These are phyloP conservation scores for Aspergillus ellipticus DNA, from an alignment of 495 filamentous ascomycete genomes.

Conservation along the genomic window DNA sequence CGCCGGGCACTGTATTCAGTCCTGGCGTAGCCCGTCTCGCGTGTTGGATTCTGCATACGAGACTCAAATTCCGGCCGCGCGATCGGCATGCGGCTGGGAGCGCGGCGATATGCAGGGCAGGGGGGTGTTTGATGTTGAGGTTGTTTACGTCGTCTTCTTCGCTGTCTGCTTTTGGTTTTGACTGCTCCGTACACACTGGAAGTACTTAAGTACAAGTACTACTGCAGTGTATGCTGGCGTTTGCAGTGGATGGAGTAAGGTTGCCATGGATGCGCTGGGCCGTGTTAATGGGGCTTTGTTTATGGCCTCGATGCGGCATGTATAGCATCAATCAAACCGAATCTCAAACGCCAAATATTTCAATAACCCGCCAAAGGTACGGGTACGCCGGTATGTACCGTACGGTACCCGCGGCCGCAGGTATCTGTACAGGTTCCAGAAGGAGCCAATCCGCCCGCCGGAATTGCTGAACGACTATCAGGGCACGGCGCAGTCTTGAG, in stretches of 20 bases:
- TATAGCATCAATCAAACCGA: background rate
- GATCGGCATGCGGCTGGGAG: constrained; percentile 20
- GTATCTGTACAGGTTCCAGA: background rate
- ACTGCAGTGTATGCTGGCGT: too few species aligned
- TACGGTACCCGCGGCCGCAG: background rate
- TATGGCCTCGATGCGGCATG: background rate
- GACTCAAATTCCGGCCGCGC: constrained; percentile 9
- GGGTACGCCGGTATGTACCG: background rate
- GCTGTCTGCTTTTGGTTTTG: too few species aligned
- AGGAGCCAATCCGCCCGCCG: background rate
- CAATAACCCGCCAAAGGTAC: background rate
- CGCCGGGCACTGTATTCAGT: too few species aligned
- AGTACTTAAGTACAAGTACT: too few species aligned
- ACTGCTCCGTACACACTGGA: too few species aligned
- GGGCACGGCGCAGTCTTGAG: background rate
- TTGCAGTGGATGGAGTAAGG: background rate
- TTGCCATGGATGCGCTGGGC: background rate
- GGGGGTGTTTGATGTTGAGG: background rate
- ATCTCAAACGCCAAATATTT: background rate
- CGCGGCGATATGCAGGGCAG: background rate
- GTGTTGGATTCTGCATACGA: too few species aligned
- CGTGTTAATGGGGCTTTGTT: background rate
- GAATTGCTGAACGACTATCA: background rate
- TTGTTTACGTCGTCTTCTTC: too few species aligned
- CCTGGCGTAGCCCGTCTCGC: too few species aligned